A percentile compares a stretch with the other conserved stretches of the same genome.
These are phyloP conservation scores for Limonomyces culmigenus DNA, from an alignment of 1,284 basidiomycete species.

Conservation along the genomic window DNA sequence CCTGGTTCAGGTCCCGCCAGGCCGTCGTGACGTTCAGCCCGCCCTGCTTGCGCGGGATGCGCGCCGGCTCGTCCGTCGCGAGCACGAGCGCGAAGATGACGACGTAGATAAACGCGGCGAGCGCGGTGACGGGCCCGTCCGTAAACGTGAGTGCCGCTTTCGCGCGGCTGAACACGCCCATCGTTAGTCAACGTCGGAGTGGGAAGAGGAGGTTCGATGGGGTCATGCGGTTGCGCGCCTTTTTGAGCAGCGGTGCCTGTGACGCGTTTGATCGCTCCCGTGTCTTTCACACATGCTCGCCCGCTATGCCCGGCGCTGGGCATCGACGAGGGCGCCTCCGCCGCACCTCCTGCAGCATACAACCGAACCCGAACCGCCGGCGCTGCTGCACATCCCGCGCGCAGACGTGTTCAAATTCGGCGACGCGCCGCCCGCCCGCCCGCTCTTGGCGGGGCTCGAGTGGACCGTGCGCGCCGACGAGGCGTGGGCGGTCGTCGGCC, in stretches of 20 bases:
- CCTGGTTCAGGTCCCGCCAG: constrained; percentile 41
- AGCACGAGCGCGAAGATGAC: constrained; percentile 34
- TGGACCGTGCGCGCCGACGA: constrained; percentile 48
- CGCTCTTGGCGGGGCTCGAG: constrained; percentile 33
- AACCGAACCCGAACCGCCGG: no score
- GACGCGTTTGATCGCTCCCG: no score
- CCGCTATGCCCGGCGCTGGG: no score
- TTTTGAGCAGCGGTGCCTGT: no score
- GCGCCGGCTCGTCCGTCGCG: constrained; percentile 33
- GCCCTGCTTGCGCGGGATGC: constrained; percentile 23
- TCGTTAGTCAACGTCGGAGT: no score
- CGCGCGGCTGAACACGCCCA: background rate
- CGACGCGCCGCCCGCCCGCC: constrained; percentile 21
- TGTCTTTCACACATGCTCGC: no score
- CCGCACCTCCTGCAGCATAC: no score
- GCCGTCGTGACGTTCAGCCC: constrained; percentile 41
- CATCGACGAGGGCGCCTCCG: no score
- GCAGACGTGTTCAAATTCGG: constrained; percentile 35
- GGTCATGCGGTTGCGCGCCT: no score
- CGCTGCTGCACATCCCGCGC: constrained; percentile 26
- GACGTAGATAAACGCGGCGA: constrained; percentile 33
- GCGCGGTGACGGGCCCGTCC: constrained; percentile 29
- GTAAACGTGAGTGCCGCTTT: constrained; percentile 12
- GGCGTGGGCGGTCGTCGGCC: constrained; percentile 58
- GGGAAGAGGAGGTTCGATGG: no score